These are phyloP conservation scores for Fistulifera pelliculosa DNA, from an alignment of 108 stramenopile species.

Conservation along the genomic window DNA sequence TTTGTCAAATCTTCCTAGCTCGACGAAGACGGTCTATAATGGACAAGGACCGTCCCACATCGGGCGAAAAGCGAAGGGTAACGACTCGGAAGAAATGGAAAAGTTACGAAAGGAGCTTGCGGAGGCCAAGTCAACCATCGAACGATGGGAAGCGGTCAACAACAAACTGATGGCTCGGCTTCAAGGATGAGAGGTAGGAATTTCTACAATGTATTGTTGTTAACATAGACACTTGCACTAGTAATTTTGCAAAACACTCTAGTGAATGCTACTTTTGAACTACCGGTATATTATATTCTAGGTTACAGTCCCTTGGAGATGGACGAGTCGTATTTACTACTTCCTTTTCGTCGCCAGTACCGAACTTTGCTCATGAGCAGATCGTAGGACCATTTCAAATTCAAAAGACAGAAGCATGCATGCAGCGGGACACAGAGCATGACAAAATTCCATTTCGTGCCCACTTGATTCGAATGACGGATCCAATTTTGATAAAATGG, in stretches of 20 bases:
- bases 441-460: constrained; percentile 32
- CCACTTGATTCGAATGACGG: constrained; percentile 17
- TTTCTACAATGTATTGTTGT: too few relatives aligned
- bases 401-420: constrained; percentile 53
- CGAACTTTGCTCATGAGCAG: constrained; percentile 62
- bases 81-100: constrained; percentile 11
- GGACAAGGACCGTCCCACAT: too few relatives aligned
- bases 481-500: constrained; percentile 26
- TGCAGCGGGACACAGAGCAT: constrained; percentile 47
- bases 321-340: not conserved
- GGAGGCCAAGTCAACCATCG: constrained; percentile 33
- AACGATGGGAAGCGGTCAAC: constrained; percentile 66
- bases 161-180: constrained; percentile 52
- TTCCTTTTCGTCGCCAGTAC: constrained; percentile 28
- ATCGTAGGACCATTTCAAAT: constrained; percentile 83
- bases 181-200: not conserved
- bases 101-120: constrained; percentile 38
- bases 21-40: not conserved
- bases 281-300: too few relatives aligned
- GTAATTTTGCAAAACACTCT: too few relatives aligned
- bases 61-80: not conserved
- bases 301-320: not conserved
- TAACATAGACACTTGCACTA: too few relatives aligned
- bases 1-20: not conserved
- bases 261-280: too few relatives aligned